phyloP scores from a whole-genome alignment of 2,329 filamentous ascomycete genomes.

The Fusarium sp. region DNA sequence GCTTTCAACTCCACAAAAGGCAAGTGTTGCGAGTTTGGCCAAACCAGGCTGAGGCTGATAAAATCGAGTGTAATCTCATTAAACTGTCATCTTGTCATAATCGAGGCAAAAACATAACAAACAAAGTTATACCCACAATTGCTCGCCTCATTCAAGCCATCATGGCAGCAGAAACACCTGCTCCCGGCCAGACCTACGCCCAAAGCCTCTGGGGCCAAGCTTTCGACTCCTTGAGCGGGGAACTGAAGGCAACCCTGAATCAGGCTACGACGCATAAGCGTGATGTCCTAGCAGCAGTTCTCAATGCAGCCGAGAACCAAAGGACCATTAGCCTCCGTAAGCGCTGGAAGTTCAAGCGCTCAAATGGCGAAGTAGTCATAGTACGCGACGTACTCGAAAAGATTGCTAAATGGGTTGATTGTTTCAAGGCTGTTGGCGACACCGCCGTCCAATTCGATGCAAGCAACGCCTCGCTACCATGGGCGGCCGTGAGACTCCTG shows the following conservation, averaged over 20 bases:
- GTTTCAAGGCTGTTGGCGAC: slow-evolving; percentile 13
- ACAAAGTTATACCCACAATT: too few relatives aligned
- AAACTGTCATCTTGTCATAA: too few relatives aligned
- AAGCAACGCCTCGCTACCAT: slow-evolving; percentile 11
- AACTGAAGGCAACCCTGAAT: not conserved
- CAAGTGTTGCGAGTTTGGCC: not conserved
- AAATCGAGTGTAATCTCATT: too few relatives aligned
- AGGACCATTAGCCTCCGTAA: slow-evolving; percentile 6
- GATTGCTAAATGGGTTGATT: slow-evolving; percentile 18
- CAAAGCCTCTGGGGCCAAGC: slow-evolving; percentile 11
- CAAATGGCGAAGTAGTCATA: slow-evolving; percentile 9
- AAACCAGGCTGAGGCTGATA: too few relatives aligned
- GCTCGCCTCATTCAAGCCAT: fast-evolving
- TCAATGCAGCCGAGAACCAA: slow-evolving; percentile 2
- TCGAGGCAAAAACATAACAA: too few relatives aligned
- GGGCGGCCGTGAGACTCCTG: slow-evolving; percentile 15
- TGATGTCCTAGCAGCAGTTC: slow-evolving; percentile 1
- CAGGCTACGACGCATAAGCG: slow-evolving; percentile 2
- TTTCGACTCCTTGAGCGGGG: not conserved
- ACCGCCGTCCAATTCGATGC: slow-evolving; percentile 15
- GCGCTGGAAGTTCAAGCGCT: slow-evolving; percentile 25
- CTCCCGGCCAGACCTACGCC: not conserved
- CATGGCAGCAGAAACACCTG: not conserved
- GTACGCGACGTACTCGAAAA: slow-evolving; percentile 24
- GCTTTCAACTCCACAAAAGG: not conserved